A percentile compares a stretch with the other conserved stretches of the same genome.
phyloP scores from a whole-genome alignment of 805 yeast species.

The Blastobotrys parvus region DNA sequence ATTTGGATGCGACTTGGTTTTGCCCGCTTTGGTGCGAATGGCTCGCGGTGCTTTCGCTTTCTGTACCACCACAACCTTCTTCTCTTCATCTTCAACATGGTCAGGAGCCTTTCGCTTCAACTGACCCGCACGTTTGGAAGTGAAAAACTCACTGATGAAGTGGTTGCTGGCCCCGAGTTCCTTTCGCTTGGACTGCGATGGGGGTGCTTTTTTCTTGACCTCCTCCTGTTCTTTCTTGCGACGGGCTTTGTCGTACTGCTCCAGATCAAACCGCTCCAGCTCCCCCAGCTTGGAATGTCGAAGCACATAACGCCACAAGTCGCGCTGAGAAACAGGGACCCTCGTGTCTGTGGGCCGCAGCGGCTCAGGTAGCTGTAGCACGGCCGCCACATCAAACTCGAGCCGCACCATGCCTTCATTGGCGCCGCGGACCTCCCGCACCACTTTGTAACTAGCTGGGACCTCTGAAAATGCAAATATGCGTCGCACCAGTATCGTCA shows the following conservation, averaged over 20 bases:
- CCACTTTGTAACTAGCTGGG: background rate
- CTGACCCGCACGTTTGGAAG: too few relatives aligned
- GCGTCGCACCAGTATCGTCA: slow-evolving; percentile 3
- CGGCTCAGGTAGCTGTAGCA: background rate
- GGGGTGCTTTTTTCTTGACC: too few relatives aligned
- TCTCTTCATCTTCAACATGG: too few relatives aligned
- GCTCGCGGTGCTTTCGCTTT: too few relatives aligned
- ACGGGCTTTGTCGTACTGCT: too few relatives aligned
- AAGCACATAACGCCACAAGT: background rate
- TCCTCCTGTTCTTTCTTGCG: too few relatives aligned
- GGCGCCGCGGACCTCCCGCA: background rate
- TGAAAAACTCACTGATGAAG: background rate
- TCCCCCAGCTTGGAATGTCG: background rate
- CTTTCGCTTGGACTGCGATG: too few relatives aligned
- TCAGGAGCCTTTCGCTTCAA: too few relatives aligned
- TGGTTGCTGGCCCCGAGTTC: background rate
- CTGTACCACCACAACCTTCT: too few relatives aligned
- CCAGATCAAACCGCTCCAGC: background rate
- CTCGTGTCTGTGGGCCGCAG: background rate
- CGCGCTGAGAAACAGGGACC: background rate
- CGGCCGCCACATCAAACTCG: background rate
- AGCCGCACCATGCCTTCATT: background rate
- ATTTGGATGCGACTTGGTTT: too few relatives aligned
- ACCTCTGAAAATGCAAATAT: slow-evolving; percentile 1
- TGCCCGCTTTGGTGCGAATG: too few relatives aligned